Conservation (phyloP, 2,329 filamentous ascomycete species). For the Colletotrichum sp. region DNA sequence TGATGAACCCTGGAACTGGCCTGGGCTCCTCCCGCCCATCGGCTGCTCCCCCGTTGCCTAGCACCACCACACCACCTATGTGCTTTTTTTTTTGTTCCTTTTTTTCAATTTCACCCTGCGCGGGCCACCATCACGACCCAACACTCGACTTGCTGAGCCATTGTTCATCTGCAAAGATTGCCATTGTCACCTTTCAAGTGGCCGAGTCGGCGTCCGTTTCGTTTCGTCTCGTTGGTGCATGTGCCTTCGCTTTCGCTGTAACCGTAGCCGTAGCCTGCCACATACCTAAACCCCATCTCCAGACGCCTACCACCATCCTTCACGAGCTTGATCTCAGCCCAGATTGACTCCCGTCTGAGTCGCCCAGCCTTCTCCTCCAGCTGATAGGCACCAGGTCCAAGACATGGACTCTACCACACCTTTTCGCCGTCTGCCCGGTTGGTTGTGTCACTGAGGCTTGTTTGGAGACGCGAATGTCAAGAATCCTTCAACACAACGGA, state of each 20-base stretch:
- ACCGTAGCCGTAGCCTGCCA: constrained; percentile 13
- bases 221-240: neutral
- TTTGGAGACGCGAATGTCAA: neutral
- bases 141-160: neutral
- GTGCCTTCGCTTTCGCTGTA: neutral
- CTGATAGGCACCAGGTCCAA: neutral
- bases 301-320: neutral
- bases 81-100: neutral
- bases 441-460: neutral
- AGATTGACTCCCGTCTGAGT: neutral
- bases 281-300: neutral
- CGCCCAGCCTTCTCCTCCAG: neutral
- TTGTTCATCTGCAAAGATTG: neutral
- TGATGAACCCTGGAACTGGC: neutral
- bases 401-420: neutral
- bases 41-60: neutral
- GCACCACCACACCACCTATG: neutral
- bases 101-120: neutral
- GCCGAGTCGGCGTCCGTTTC: neutral
- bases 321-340: neutral
- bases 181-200: neutral
- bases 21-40: neutral
- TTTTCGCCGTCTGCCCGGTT: neutral
- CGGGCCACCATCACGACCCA: neutral
- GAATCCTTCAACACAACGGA: neutral